phyloP scores from a whole-genome alignment of 139 green algal species.

The Haematococcus lacustris region DNA sequence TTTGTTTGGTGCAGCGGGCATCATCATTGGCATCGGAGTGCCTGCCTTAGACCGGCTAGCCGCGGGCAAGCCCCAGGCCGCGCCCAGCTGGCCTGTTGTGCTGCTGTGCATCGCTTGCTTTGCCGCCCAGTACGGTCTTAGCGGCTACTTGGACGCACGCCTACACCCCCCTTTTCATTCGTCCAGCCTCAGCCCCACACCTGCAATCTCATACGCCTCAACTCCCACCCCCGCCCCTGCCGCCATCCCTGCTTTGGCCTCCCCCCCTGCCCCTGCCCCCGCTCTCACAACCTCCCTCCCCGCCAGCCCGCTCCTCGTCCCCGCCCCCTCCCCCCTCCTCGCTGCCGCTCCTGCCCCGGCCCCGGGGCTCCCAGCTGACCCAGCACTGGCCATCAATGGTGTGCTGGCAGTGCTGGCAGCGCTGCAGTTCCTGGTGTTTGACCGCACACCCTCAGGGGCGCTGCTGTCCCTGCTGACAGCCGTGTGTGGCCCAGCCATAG shows the following conservation, averaged over 20 bases:
- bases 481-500: conserved; percentile 11
- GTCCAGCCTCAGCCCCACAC: no score
- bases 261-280: no score
- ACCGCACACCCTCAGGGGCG: conserved; percentile 9
- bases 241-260: no score
- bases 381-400: no score
- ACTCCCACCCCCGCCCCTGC: no score
- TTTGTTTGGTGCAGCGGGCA: conserved; percentile 35
- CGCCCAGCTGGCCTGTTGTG: conserved; percentile 6
- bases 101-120: conserved; percentile 22
- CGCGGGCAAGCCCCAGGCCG: not conserved
- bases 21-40: conserved; percentile 38
- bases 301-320: no score
- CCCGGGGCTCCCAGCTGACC: no score
- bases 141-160: conserved; percentile 10
- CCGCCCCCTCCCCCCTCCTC: no score
- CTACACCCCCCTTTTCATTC: no score
- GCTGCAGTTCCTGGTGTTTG: conserved; percentile 8
- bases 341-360: no score
- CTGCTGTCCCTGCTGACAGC: conserved; percentile 20
- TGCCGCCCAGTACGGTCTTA: conserved; percentile 19
- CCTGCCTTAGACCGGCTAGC: conserved; percentile 1
- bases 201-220: no score
- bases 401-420: not conserved
- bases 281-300: no score